These are phyloP conservation scores for Alternaria postmessia DNA, from an alignment of 2,329 filamentous ascomycete species.

Conservation along the genomic window DNA sequence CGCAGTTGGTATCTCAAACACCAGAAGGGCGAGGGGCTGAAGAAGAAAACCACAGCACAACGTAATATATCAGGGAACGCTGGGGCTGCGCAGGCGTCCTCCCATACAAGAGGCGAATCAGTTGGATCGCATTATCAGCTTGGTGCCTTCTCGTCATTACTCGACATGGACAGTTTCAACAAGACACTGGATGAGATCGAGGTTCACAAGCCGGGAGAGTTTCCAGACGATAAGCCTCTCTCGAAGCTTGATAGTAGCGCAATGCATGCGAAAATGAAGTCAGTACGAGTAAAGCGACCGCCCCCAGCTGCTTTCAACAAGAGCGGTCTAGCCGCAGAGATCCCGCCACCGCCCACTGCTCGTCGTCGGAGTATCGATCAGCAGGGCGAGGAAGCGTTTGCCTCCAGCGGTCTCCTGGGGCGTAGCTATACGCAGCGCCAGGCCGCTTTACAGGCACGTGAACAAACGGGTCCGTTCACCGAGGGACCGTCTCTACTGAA, in stretches of 20 bases:
- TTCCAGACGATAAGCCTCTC: constrained; percentile 38
- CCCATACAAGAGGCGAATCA: constrained; percentile 47
- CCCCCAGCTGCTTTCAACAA: constrained; percentile 47
- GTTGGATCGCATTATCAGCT: constrained; percentile 66
- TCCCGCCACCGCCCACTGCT: constrained; percentile 21
- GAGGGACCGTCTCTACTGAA: constrained; percentile 67
- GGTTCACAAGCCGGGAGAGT: constrained; percentile 33
- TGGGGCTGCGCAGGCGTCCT: constrained; percentile 23
- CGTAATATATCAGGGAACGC: constrained; percentile 26
- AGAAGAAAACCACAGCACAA: constrained; percentile 46
- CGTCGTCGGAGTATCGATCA: constrained; percentile 33
- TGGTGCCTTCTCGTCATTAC: constrained; percentile 72
- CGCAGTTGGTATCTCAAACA: constrained; percentile 91
- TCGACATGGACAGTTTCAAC: constrained; percentile 69
- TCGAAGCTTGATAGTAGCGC: constrained; percentile 36
- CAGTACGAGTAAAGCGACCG: constrained; percentile 46
- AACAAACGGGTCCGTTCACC: constrained; percentile 59
- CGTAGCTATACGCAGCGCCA: constrained; percentile 59
- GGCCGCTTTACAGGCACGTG: constrained; percentile 49
- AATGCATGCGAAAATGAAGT: constrained; percentile 49
- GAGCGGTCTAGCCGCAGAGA: constrained; percentile 27
- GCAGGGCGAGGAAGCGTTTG: constrained; percentile 54
- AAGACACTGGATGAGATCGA: constrained; percentile 47
- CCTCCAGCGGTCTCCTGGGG: constrained; percentile 58
- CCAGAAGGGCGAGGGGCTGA: constrained; percentile 67